Evolutionary conservation across 257 asterid species (phyloP), one percentile per base, ranked within the genome.

Genomic region (Handroanthus guayacan): DNA sequence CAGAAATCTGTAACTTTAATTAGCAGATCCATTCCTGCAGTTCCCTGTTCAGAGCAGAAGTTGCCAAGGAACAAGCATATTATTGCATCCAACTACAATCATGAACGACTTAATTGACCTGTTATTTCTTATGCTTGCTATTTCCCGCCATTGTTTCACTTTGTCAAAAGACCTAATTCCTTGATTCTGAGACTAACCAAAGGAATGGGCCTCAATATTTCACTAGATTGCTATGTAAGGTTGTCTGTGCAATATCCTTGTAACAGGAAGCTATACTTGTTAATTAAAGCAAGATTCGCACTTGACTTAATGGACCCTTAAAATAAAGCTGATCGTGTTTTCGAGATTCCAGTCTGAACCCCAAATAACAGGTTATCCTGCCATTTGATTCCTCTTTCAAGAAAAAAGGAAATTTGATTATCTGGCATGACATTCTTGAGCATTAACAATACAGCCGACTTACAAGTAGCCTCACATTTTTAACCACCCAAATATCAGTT

Each of bases 21-120:
- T 38, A 56, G 37, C 6, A 68, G 1, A 43, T 43, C 44, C 43
- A n/a, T 36, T 44, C 17, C 5, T 20, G 31, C 14, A 57, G 62
- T 20, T 37, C 65, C 44, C 37, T 9, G 2, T 36, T 39, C 31
- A 75, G 48, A 38, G 38, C 50, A 50, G 7, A 78, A 56, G 44
- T 50, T 51, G 7, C 62, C 82, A 39, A n/a, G 39, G 11, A 51
- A 50, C 57, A 41, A 47, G 39, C 25, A 38, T 9, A 18, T 11
- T 9, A 64, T 14, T 48, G 13, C 43, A 79, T 74, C 48, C 16
- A 61, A 62, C n/a, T 38, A 79, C 39, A 78, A 41, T 71, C 62
- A 71, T 17, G 56, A 45, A 20, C n/a, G 31, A 65, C 79, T 55
- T 48, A 51, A 13, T 31, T 57, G 47, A 48, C 39, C 47, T 18